phyloP scores from a whole-genome alignment of 345 rosid genomes.

The Laguncularia racemosa region DNA sequence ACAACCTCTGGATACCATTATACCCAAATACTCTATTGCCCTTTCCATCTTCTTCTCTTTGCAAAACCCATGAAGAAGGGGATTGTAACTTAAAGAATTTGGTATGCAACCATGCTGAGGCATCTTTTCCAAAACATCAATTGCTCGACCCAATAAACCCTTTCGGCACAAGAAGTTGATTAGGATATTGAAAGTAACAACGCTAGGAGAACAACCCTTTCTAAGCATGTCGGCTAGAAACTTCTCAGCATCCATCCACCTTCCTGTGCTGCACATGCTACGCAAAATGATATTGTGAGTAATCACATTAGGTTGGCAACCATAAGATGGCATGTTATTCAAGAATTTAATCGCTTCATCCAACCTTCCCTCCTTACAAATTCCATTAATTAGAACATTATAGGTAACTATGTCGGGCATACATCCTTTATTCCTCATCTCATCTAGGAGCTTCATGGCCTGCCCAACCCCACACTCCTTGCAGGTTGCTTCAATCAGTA shows the following conservation, averaged over 20 bases:
- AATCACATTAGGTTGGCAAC: conserved; percentile 75
- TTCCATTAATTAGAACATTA: conserved; percentile 80
- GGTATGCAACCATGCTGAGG: conserved; percentile 73
- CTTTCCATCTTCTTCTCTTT: conserved; percentile 85
- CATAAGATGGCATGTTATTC: conserved; percentile 53
- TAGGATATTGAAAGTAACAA: conserved; percentile 83
- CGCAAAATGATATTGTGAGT: conserved; percentile 72
- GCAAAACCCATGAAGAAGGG: conserved; percentile 78
- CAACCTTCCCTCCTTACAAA: conserved; percentile 75
- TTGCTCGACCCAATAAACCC: conserved; percentile 74
- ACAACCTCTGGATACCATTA: conserved; percentile 83
- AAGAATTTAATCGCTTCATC: conserved; percentile 83
- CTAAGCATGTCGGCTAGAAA: conserved; percentile 63
- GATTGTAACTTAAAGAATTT: conserved; percentile 72
- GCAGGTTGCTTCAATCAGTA: conserved; percentile 81
- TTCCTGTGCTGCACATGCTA: conserved; percentile 73
- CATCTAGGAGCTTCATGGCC: conserved; percentile 89
- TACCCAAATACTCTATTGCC: conserved; percentile 68
- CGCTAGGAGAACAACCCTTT: conserved; percentile 81
- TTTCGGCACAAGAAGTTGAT: conserved; percentile 82
- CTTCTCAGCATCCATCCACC: conserved; percentile 90
- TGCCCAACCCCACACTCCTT: conserved; percentile 68
- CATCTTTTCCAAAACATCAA: conserved; percentile 80
- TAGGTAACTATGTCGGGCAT: conserved; percentile 77
- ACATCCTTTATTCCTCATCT: conserved; percentile 75